Evolutionary conservation across 1,139 yeast genomes (phyloP).

Genomic region (Pichia sp.): DNA sequence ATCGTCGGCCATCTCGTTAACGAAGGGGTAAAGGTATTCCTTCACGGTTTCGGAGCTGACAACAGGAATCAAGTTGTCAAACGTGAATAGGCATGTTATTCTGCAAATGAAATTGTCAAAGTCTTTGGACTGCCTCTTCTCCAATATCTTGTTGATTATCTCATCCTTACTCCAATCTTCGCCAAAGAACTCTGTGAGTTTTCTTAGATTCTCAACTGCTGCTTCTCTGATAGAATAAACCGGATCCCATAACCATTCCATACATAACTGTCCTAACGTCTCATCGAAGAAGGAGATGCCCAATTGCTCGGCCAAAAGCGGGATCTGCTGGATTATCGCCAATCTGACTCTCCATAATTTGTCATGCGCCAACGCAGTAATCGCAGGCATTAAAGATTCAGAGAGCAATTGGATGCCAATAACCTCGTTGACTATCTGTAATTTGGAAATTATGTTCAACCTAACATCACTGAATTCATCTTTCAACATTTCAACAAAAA

Average conservation of each 20-base stretch:
- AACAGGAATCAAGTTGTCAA: conserved; percentile 72
- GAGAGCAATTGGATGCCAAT: conserved; percentile 87
- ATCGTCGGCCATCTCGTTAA: conserved; percentile 67
- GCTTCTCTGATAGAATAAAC: conserved; percentile 97
- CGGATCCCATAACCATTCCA: conserved; percentile 98
- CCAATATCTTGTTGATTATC: conserved; percentile 70
- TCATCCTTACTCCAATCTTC: conserved; percentile 89
- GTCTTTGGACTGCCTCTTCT: conserved; percentile 38
- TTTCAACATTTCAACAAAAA: conserved; percentile 86
- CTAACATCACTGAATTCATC: conserved; percentile 98
- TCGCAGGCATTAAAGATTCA: conserved; percentile 88
- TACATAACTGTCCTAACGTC: conserved; percentile 82
- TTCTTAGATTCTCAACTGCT: conserved; percentile 78
- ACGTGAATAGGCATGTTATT: conserved; percentile 84
- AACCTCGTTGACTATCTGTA: conserved; percentile 88
- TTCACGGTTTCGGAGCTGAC: conserved; percentile 52
- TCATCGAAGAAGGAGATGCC: conserved; percentile 92
- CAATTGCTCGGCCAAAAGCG: conserved; percentile 87
- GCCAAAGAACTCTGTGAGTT: conserved; percentile 83
- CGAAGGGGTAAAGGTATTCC: conserved; percentile 71
- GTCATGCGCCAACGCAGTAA: conserved; percentile 93
- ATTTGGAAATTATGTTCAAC: conserved; percentile 85
- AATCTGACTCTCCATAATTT: conserved; percentile 96
- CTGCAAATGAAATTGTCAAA: conserved; percentile 75
- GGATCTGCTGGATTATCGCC: conserved; percentile 95